Evolutionary conservation across 2,329 filamentous ascomycete genomes (phyloP).

Genomic region (Monosporascus ibericus): DNA sequence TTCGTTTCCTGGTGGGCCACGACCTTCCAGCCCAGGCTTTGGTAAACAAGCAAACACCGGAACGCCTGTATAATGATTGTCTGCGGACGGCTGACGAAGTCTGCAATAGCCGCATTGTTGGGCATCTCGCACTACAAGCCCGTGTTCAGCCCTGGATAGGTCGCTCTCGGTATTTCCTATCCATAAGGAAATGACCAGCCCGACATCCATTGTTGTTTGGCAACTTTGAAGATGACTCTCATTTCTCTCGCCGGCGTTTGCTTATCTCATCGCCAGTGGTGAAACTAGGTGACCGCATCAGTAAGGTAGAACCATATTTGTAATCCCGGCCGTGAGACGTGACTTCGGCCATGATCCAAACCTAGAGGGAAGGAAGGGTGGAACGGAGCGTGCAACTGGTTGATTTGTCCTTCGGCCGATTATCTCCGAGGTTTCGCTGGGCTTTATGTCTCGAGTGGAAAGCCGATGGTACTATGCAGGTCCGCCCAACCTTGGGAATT

Average conservation of each 20-base stretch:
- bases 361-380: neutral
- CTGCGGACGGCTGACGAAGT: no score
- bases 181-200: no score
- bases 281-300: neutral
- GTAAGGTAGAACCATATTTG: neutral
- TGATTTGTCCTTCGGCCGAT: neutral
- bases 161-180: no score
- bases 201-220: neutral
- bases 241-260: neutral
- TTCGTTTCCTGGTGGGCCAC: no score
- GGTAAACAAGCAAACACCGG: no score
- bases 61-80: no score
- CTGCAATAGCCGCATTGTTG: no score
- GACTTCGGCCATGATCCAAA: no score
- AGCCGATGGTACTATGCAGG: neutral
- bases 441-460: neutral
- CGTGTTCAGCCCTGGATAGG: no score
- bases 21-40: no score
- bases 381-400: neutral
- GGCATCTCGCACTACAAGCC: no score
- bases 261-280: neutral
- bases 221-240: neutral
- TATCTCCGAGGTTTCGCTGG: neutral
- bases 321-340: neutral
- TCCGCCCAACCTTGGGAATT: no score